These are phyloP conservation scores for Polysphondylium violaceum DNA, from an alignment of 78 protist species.

Conservation along the genomic window DNA sequence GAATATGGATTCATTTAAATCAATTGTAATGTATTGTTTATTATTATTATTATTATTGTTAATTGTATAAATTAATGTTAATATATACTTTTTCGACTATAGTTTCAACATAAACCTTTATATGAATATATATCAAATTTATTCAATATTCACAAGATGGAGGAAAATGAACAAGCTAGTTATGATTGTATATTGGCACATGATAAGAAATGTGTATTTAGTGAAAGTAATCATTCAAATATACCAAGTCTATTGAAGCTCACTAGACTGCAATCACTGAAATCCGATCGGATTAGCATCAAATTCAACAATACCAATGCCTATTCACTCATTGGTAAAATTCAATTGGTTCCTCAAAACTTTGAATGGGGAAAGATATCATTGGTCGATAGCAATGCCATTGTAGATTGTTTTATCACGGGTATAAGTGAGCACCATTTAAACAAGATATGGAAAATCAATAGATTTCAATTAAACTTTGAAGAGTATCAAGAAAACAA, in stretches of 20 bases:
- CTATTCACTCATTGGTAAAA: slow-evolving; percentile 24
- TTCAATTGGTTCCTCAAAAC: slow-evolving; percentile 17
- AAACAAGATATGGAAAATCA: slow-evolving; percentile 61
- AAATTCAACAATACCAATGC: neutral
- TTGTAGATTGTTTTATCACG: neutral
- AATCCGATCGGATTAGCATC: neutral
- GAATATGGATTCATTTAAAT: neutral
- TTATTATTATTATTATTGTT: neutral
- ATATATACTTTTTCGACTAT: neutral
- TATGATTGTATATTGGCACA: slow-evolving; percentile 22
- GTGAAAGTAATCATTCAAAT: neutral
- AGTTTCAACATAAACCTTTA: neutral
- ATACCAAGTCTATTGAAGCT: slow-evolving; percentile 10
- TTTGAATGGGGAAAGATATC: slow-evolving; percentile 58
- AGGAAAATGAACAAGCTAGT: neutral
- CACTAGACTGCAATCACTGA: neutral
- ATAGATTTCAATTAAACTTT: neutral
- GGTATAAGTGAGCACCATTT: slow-evolving; percentile 45
- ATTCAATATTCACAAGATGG: slow-evolving; percentile 18
- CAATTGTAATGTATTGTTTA: neutral
- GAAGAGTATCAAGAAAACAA: slow-evolving; percentile 18
- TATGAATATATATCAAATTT: slow-evolving; percentile 36
- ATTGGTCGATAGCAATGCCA: neutral
- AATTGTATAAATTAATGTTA: neutral
- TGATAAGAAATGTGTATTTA: slow-evolving; percentile 4